A percentile compares a stretch with the other conserved stretches of the same genome.
Conservation (phyloP, 2,329 filamentous ascomycete genomes). For the Diaporthe vexans region DNA sequence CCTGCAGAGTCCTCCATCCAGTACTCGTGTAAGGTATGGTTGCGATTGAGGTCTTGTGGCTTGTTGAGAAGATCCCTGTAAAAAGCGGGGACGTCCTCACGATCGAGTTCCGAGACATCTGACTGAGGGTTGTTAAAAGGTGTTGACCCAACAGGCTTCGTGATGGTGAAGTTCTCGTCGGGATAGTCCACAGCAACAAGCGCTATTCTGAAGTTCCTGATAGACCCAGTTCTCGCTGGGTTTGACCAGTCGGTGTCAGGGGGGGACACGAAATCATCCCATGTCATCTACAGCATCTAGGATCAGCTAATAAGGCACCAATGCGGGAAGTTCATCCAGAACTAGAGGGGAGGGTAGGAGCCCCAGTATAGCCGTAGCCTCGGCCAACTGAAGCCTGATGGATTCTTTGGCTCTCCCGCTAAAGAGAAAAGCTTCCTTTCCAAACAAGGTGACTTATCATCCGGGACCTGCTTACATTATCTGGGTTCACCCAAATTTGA, state of each 20-base stretch:
- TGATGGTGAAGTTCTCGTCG: conserved; percentile 64
- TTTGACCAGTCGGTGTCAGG: conserved; percentile 65
- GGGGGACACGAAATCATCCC: conserved; percentile 61
- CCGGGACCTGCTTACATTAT: conserved; percentile 43
- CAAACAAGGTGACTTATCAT: background rate
- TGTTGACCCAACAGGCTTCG: conserved; percentile 58
- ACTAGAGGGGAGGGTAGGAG: no score
- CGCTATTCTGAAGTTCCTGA: conserved; percentile 69
- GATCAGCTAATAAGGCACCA: background rate
- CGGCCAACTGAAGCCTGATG: no score
- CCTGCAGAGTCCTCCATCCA: conserved; percentile 70
- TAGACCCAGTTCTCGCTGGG: conserved; percentile 57
- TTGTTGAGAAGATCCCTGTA: conserved; percentile 66
- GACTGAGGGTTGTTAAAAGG: conserved; percentile 66
- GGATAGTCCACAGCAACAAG: conserved; percentile 66
- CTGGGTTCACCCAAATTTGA: conserved; percentile 66
- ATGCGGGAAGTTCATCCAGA: background rate
- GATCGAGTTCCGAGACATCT: conserved; percentile 55
- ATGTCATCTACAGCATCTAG: conserved; percentile 57
- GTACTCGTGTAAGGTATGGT: conserved; percentile 68
- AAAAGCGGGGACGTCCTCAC: conserved; percentile 63
- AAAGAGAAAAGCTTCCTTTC: no score
- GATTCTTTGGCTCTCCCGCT: no score
- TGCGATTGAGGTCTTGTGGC: conserved; percentile 62
- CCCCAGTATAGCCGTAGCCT: no score